Evolutionary conservation across 208 protist genomes (phyloP), one percentile per base, ranked within the genome.

Genomic region (Acanthamoeba lenticulata): DNA sequence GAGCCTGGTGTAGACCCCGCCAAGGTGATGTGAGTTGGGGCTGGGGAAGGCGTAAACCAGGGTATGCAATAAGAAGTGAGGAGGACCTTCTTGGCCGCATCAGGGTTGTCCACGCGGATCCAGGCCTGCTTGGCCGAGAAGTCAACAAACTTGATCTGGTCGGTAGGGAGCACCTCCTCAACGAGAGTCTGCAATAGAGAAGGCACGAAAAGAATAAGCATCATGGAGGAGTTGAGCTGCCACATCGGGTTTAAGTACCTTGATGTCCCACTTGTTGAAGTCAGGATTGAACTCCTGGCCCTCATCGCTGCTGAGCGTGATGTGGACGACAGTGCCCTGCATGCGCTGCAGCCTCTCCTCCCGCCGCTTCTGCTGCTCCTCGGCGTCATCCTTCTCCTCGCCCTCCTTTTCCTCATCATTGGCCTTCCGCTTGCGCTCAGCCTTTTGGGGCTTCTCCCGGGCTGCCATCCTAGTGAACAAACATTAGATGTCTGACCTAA

Each of bases 241-340:
- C n/a, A n/a, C n/a, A n/a, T n/a, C n/a, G n/a, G n/a, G n/a, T n/a
- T n/a, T 52, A 15, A 52, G 9, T 60, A 83, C 72, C 77, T 86
- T 47, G 40, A 86, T 42, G 45, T 86, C 77, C 38, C 38, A 86
- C 45, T 86, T 86, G 77, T 86, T 47, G 44, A 86, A 38, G 4
- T 86, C 45, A 21, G 40, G 13, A 27, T 5, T 29, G 15, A 60
- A 42, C 38, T 86, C 77, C 9, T 57, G 29, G 11, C 45, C 77
- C 44, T 86, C 45, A 17, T 29, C 77, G 1, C 29, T 9, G 77
- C 42, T 9, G 6, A 86, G 44, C 13, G 77, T 86, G 1, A 86
- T 9, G 44, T 86, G 77, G 13, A 86, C 2, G 17, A 86, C n/a
- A 44, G 77, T 86, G 77, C 77, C 77, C 77, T 57, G 19, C 44